phyloP scores from a whole-genome alignment of 2,329 filamentous ascomycete species.

The Trichoderma sp. region DNA sequence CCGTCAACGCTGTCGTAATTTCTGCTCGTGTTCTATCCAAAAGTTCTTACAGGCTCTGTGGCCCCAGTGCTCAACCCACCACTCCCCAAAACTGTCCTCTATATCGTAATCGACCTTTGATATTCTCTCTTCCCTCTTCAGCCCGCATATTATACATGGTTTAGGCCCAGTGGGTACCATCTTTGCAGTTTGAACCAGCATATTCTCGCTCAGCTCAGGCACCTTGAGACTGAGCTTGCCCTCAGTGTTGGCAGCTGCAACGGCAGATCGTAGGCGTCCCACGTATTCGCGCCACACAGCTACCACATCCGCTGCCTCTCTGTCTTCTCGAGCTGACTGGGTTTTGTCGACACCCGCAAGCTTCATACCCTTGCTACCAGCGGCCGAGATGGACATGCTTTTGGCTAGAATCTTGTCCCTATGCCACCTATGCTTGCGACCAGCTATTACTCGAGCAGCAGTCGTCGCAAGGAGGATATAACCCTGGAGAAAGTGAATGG shows the following conservation, averaged over 20 bases:
- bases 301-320: conserved; percentile 78
- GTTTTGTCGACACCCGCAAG: conserved; percentile 81
- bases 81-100: conserved; percentile 92
- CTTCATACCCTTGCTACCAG: conserved; percentile 85
- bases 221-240: conserved; percentile 57
- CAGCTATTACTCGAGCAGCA: conserved; percentile 78
- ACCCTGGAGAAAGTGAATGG: conserved; percentile 62
- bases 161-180: conserved; percentile 73
- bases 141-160: conserved; percentile 80
- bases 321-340: conserved; percentile 79
- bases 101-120: conserved; percentile 72
- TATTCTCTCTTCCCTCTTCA: conserved; percentile 85
- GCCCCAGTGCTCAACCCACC: conserved; percentile 92
- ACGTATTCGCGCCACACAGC: conserved; percentile 74
- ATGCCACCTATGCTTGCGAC: conserved; percentile 86
- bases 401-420: conserved; percentile 82
- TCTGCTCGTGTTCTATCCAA: conserved; percentile 75
- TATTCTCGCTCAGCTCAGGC: conserved; percentile 70
- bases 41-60: conserved; percentile 79
- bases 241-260: conserved; percentile 65
- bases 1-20: conserved; percentile 64
- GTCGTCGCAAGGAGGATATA: conserved; percentile 67
- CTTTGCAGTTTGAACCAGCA: conserved; percentile 68
- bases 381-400: conserved; percentile 82
- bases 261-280: conserved; percentile 70